Conservation (phyloP, 495 filamentous ascomycete species). For the Friedmanniomyces endolithicus region DNA sequence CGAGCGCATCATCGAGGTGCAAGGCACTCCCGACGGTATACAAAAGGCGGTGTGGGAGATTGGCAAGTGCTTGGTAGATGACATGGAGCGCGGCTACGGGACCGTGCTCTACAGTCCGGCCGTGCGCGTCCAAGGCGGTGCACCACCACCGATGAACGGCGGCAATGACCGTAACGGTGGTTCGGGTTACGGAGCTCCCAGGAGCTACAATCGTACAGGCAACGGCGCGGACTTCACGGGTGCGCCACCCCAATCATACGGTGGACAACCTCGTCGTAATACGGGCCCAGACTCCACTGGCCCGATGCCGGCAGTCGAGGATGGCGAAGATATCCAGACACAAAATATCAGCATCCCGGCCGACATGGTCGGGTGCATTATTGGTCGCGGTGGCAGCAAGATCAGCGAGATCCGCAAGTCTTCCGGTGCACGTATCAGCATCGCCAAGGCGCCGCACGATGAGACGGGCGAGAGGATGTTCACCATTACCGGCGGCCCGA, state of each 20-base stretch:
- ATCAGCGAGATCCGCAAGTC: conserved; percentile 95
- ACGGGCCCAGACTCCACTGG: conserved; percentile 40
- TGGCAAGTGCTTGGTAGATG: conserved; percentile 94
- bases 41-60: conserved; percentile 97
- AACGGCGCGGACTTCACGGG: conserved; percentile 98
- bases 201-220: conserved; percentile 78
- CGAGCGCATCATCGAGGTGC: conserved; percentile 94
- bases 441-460: conserved; percentile 94
- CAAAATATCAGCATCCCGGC: conserved; percentile 99
- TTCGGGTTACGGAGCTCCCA: conserved; percentile 30
- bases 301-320: conserved; percentile 68
- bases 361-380: conserved; percentile 99
- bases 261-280: conserved; percentile 46
- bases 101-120: conserved; percentile 95
- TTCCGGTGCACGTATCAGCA: conserved; percentile 92
- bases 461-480: conserved; percentile 99
- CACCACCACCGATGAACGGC: conserved; percentile 40
- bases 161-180: conserved; percentile 26
- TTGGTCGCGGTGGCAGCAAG: conserved; percentile 84
- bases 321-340: conserved; percentile 94
- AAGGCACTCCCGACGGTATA: conserved; percentile 84
- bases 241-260: conserved; percentile 44
- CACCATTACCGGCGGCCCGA: conserved; percentile 88
- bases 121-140: conserved; percentile 54
- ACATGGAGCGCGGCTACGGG: conserved; percentile 90